Evolutionary conservation across 2,329 filamentous ascomycete genomes (phyloP).

Genomic region (Aspergillus sp.): DNA sequence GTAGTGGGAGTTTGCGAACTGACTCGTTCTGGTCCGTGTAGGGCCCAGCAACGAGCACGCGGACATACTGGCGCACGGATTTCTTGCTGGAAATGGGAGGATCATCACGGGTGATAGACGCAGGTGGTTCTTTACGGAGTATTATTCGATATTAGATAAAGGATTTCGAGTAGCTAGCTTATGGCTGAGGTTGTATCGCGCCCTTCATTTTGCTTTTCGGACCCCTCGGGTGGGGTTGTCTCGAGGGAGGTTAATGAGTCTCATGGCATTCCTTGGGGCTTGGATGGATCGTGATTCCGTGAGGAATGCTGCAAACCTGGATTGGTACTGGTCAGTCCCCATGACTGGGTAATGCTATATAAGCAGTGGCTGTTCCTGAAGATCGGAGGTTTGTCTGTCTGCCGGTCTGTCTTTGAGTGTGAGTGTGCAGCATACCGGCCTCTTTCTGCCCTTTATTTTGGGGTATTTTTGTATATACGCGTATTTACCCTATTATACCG

Average conservation of each 20-base stretch:
- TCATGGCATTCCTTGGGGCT: background rate
- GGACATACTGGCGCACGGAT: background rate
- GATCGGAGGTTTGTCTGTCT: background rate
- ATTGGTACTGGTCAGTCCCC: background rate
- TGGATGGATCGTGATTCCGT: background rate
- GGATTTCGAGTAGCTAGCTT: too few species aligned
- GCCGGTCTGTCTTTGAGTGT: background rate
- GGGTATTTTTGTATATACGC: background rate
- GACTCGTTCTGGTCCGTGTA: background rate
- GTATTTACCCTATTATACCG: background rate
- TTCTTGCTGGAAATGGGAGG: constrained; percentile 1
- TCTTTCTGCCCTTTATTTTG: background rate
- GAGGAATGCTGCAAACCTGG: background rate
- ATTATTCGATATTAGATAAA: too few species aligned
- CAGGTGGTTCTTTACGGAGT: background rate
- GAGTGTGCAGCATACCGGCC: background rate
- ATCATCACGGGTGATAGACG: background rate
- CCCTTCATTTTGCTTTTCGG: background rate
- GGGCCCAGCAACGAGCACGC: background rate
- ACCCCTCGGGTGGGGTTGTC: background rate
- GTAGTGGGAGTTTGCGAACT: background rate
- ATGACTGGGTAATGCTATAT: background rate
- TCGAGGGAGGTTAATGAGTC: background rate
- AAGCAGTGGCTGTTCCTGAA: constrained; percentile 3
- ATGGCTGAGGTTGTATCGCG: background rate